Evolutionary conservation across 805 yeast genomes (phyloP).

Genomic region (Pichia scutulata): DNA sequence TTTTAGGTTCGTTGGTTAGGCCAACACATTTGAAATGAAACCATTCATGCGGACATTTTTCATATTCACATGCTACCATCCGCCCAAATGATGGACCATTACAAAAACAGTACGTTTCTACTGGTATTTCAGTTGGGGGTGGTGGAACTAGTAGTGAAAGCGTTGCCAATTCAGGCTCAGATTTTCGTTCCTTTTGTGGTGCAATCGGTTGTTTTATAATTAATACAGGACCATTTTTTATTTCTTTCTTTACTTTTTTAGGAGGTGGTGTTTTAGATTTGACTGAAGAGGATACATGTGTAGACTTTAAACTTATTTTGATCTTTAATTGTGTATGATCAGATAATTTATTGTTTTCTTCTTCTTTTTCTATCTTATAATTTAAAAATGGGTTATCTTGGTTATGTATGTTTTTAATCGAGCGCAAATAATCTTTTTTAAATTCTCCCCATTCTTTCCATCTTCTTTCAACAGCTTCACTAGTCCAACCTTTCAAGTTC

Average conservation of each 20-base stretch:
- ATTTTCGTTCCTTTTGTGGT: background rate
- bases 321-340: background rate
- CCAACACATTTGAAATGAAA: slow-evolving; percentile 96
- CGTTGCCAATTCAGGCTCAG: background rate
- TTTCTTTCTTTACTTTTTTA: background rate
- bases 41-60: slow-evolving; percentile 81
- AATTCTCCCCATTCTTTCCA: slow-evolving; percentile 21
- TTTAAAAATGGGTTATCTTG: background rate
- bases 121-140: background rate
- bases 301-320: background rate
- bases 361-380: background rate
- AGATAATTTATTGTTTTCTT: background rate
- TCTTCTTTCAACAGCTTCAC: slow-evolving; percentile 13
- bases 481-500: slow-evolving; percentile 12
- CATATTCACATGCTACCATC: slow-evolving; percentile 95
- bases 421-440: slow-evolving; percentile 14
- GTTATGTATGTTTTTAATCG: background rate
- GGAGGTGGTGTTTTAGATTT: background rate
- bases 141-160: background rate
- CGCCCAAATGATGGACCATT: slow-evolving; percentile 61
- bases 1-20: slow-evolving; percentile 77
- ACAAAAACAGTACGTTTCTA: slow-evolving; percentile 39
- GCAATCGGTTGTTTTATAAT: background rate
- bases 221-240: background rate
- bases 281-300: background rate